Percentiles rank a stretch among this genome's conserved stretches.
Evolutionary conservation across 371 early-diverging fungal species (phyloP).

Genomic region (Ecytonucleospora hepatopenaei): DNA sequence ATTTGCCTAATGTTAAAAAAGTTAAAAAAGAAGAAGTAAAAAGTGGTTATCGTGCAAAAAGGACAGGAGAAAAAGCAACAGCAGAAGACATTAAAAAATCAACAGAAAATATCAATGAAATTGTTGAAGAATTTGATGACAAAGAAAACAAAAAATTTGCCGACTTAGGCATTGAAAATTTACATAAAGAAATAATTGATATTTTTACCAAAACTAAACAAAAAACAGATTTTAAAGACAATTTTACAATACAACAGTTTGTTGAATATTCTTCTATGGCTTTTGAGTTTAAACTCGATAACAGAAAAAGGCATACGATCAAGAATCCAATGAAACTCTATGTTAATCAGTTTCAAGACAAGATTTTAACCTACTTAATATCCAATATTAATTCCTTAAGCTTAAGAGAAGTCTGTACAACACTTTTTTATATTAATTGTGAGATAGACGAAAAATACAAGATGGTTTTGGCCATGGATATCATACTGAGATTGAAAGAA

Average conservation of each 20-base stretch:
- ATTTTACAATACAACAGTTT: slow-evolving; percentile 11
- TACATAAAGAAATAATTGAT: slow-evolving; percentile 3
- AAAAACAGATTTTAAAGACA: slow-evolving; percentile 10
- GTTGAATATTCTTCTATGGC: slow-evolving; percentile 12
- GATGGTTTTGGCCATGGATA: slow-evolving; percentile 32
- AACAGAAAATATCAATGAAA: too few species aligned
- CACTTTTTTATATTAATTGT: slow-evolving; percentile 21
- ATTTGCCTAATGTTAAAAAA: too few species aligned
- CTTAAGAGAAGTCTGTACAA: slow-evolving; percentile 26
- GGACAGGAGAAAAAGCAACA: background rate
- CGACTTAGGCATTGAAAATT: background rate
- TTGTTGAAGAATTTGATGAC: too few species aligned
- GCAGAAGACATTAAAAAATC: background rate
- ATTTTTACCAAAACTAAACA: slow-evolving; percentile 16
- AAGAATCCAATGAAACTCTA: slow-evolving; percentile 33
- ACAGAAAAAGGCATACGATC: slow-evolving; percentile 4
- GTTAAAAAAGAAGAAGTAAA: background rate
- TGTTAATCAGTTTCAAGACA: slow-evolving; percentile 5
- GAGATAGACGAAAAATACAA: slow-evolving; percentile 29
- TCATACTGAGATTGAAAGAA: slow-evolving; percentile 17
- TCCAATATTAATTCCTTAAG: slow-evolving; percentile 16
- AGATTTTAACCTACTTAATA: slow-evolving; percentile 21
- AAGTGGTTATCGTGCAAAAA: background rate
- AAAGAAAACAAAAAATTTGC: too few species aligned
- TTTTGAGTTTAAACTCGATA: slow-evolving; percentile 13